Conservation (phyloP, 1,284 basidiomycete species). For the Pseudozyma thailandica region DNA sequence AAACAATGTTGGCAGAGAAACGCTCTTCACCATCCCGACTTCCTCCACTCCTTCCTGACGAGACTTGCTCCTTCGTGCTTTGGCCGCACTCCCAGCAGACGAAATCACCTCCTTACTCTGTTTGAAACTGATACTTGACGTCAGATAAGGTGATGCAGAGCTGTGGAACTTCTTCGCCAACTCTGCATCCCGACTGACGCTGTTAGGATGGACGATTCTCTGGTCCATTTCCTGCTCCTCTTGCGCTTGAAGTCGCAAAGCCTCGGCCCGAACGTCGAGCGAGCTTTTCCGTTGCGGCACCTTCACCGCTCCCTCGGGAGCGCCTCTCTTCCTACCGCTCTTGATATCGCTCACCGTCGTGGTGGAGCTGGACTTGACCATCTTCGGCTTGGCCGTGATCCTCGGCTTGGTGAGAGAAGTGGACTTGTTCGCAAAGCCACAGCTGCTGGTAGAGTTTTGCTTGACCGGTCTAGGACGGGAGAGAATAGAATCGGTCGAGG, state of each 20-base stretch:
- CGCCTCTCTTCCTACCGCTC: too few species aligned
- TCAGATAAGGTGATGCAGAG: conserved; percentile 6
- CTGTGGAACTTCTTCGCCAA: conserved; percentile 7
- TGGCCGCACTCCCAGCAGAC: conserved; percentile 10
- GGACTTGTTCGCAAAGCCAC: conserved; percentile 10
- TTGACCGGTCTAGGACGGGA: conserved; percentile 18
- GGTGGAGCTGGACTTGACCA: conserved; percentile 18
- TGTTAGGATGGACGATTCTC: conserved; percentile 12
- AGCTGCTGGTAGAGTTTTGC: neutral
- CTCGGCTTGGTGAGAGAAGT: neutral
- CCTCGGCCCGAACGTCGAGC: conserved; percentile 22
- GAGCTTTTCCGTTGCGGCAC: conserved; percentile 33
- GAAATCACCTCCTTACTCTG: neutral
- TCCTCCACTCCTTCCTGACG: neutral
- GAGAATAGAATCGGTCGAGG: neutral
- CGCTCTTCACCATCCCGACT: neutral
- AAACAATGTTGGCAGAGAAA: conserved; percentile 23
- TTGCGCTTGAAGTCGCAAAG: neutral
- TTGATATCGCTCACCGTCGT: neutral
- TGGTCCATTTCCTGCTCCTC: neutral
- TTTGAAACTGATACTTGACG: too few species aligned
- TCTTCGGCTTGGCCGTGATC: neutral
- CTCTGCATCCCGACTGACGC: conserved; percentile 7
- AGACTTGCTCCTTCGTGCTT: conserved; percentile 3
- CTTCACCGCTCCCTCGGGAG: neutral